phyloP scores from a whole-genome alignment of 2,329 filamentous ascomycete genomes.

The Cladosporium sphaerospermum region DNA sequence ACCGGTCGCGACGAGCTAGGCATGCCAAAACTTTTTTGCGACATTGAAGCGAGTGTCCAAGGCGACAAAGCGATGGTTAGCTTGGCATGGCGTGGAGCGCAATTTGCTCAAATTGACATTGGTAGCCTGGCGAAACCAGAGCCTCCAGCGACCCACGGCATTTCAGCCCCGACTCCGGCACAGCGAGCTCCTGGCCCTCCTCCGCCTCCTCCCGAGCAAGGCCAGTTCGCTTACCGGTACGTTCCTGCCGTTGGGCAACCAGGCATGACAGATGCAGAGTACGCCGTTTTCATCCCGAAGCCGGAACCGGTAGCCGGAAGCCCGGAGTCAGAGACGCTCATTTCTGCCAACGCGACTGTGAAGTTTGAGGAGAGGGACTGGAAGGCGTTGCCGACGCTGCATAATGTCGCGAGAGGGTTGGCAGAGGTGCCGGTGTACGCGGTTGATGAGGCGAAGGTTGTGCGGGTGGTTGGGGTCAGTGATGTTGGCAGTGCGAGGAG shows the following conservation, averaged over 20 bases:
- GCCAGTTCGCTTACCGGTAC: constrained; percentile 52
- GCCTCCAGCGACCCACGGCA: background rate
- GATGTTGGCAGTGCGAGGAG: constrained; percentile 35
- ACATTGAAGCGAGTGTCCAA: constrained; percentile 15
- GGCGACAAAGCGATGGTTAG: constrained; percentile 14
- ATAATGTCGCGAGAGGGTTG: constrained; percentile 50
- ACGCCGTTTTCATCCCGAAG: constrained; percentile 42
- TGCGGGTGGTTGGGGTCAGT: constrained; percentile 49
- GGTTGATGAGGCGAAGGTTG: constrained; percentile 50
- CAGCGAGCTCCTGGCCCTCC: constrained; percentile 13
- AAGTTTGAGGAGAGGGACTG: constrained; percentile 46
- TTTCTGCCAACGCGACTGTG: constrained; percentile 40
- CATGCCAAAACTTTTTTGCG: constrained; percentile 46
- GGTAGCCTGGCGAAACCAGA: constrained; percentile 17
- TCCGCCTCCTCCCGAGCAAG: constrained; percentile 34
- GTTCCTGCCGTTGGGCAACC: constrained; percentile 49
- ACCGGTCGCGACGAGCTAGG: constrained; percentile 56
- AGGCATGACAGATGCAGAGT: constrained; percentile 50
- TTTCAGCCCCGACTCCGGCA: background rate
- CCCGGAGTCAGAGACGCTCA: constrained; percentile 26
- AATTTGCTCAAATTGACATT: constrained; percentile 30
- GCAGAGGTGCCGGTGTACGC: constrained; percentile 53
- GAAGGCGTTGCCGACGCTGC: constrained; percentile 54
- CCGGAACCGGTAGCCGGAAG: constrained; percentile 20
- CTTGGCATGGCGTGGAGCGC: constrained; percentile 31